These are phyloP conservation scores for Nicotiana tabacum DNA, from an alignment of 257 asterid species.

Conservation along the genomic window DNA sequence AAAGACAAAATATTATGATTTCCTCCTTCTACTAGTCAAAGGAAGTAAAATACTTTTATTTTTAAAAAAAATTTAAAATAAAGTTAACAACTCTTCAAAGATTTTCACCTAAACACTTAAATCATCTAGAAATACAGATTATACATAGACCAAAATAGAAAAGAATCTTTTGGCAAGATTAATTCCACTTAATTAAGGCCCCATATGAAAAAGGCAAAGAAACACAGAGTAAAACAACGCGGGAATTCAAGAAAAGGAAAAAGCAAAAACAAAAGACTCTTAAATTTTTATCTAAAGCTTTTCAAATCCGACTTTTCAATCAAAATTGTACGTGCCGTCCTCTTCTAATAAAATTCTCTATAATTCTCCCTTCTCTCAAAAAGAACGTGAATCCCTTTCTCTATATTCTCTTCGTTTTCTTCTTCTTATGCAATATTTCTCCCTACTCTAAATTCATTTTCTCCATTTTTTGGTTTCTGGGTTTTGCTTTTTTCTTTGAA, in stretches of 20 bases:
- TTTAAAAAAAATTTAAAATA: neutral
- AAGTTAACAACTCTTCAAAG: neutral
- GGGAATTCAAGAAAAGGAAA: constrained; percentile 1
- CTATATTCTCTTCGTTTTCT: neutral
- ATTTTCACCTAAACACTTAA: neutral
- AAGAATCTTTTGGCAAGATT: neutral
- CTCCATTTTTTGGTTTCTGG: neutral
- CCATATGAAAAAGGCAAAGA: neutral
- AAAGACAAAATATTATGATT: too few relatives aligned
- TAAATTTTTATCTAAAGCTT: too few relatives aligned
- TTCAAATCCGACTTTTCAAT: neutral
- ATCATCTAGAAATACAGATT: neutral
- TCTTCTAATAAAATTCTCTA: neutral
- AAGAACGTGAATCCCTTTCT: constrained; percentile 9
- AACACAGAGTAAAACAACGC: too few relatives aligned
- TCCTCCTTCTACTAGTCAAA: too few relatives aligned
- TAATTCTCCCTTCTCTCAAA: neutral
- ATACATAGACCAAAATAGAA: neutral
- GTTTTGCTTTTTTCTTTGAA: neutral
- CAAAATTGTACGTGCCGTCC: constrained; percentile 13
- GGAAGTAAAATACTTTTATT: neutral
- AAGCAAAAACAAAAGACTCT: neutral
- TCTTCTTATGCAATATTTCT: neutral
- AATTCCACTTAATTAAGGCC: neutral
- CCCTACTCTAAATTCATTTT: neutral